Conservation (phyloP, 129 eudicot species). For the Pittosporum tobira region DNA sequence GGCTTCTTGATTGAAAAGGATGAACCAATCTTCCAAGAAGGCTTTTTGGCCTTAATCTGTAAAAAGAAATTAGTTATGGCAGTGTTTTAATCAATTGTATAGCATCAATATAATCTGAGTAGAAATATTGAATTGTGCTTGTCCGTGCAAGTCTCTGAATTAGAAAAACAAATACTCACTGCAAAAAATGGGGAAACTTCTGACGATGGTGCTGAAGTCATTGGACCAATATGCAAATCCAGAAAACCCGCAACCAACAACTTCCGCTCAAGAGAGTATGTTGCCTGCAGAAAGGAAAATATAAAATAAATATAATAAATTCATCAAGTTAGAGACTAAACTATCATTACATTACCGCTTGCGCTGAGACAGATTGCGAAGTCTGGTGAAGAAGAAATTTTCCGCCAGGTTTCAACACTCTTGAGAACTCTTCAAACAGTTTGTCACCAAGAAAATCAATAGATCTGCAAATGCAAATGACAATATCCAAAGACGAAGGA, state of each 20-base stretch:
- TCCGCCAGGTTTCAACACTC: conserved; percentile 72
- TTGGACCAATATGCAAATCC: conserved; percentile 37
- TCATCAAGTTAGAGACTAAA: background rate
- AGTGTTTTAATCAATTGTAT: no score
- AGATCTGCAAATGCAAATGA: conserved; percentile 28
- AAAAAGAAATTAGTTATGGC: background rate
- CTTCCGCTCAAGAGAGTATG: conserved; percentile 46
- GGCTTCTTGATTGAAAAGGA: conserved; percentile 25
- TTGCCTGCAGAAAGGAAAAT: conserved; percentile 30
- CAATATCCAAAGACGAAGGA: conserved; percentile 38
- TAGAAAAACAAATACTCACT: conserved; percentile 23
- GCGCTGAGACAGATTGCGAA: conserved; percentile 23
- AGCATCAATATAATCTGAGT: background rate
- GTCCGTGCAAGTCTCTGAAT: background rate
- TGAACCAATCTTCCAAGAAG: conserved; percentile 30
- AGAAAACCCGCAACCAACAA: conserved; percentile 60
- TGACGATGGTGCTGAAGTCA: conserved; percentile 17
- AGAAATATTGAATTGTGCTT: background rate
- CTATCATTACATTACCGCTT: conserved; percentile 12
- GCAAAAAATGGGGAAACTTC: conserved; percentile 31
- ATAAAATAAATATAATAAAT: conserved; percentile 1
- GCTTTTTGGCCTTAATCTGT: conserved; percentile 62
- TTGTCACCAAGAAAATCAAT: conserved; percentile 45
- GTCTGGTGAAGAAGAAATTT: conserved; percentile 37
- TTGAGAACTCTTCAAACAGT: conserved; percentile 35